Conservation (phyloP, 768 basidiomycete genomes). For the Mycena latifolia region DNA sequence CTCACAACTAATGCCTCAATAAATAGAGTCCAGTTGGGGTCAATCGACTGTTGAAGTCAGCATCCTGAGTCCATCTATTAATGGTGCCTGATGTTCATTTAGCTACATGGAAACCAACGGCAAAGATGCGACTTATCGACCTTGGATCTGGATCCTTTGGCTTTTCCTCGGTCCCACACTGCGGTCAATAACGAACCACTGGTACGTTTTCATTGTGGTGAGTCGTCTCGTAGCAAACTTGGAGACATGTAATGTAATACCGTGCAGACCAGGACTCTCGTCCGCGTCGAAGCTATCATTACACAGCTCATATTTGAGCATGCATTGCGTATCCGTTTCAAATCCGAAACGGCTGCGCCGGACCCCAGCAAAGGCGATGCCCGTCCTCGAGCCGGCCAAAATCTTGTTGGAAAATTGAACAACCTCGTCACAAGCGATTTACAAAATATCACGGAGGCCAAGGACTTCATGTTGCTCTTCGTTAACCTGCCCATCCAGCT, state of each 20-base stretch:
- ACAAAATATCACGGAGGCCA: constrained; percentile 46
- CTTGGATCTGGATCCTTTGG: constrained; percentile 65
- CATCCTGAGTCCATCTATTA: background rate
- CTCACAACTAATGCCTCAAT: background rate
- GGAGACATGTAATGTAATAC: background rate
- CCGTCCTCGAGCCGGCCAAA: constrained; percentile 18
- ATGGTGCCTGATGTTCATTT: background rate
- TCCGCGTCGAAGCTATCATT: constrained; percentile 50
- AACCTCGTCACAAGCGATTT: constrained; percentile 58
- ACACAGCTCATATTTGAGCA: constrained; percentile 71
- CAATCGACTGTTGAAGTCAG: constrained; percentile 32
- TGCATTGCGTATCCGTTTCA: constrained; percentile 65
- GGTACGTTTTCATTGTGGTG: constrained; percentile 56
- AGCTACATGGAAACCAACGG: constrained; percentile 61
- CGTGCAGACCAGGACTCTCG: constrained; percentile 53
- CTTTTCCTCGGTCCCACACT: constrained; percentile 54
- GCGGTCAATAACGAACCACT: constrained; percentile 53
- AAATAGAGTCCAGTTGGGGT: constrained; percentile 33
- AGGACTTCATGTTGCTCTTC: constrained; percentile 37
- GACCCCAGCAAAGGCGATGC: background rate
- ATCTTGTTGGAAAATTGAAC: constrained; percentile 57
- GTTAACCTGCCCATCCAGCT: constrained; percentile 40
- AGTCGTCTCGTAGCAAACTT: constrained; percentile 39
- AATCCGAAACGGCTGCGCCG: constrained; percentile 47
- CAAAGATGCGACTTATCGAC: constrained; percentile 54